Percentiles rank a stretch among this genome's conserved stretches.
Evolutionary conservation across 2,329 filamentous ascomycete species (phyloP).

Genomic region (Trichoderma hamatum): DNA sequence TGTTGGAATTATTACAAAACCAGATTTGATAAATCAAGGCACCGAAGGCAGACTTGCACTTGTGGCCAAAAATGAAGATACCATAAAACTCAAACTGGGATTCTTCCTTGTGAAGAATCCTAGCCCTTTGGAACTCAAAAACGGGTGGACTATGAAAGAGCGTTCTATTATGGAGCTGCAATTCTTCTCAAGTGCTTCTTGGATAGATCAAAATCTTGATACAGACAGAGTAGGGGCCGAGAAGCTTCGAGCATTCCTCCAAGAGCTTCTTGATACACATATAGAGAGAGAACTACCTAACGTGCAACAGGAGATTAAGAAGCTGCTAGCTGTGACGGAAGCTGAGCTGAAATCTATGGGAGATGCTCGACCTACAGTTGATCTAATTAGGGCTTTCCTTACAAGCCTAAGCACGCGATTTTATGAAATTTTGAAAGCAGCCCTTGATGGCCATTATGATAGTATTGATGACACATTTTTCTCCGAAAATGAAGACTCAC

Average conservation of each 20-base stretch:
- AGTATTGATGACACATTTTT: background rate
- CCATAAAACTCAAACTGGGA: background rate
- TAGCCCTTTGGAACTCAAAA: background rate
- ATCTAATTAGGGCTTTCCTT: background rate
- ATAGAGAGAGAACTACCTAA: slow-evolving; percentile 10
- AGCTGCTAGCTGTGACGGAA: background rate
- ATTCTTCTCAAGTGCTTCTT: background rate
- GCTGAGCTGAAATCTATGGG: background rate
- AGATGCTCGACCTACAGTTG: background rate
- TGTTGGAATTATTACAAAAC: slow-evolving; percentile 2
- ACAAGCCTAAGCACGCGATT: background rate
- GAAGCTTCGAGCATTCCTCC: background rate
- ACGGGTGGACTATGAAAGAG: background rate
- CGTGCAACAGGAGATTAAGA: background rate
- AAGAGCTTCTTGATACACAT: background rate
- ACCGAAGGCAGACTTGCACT: background rate
- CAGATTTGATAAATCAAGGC: slow-evolving; percentile 6
- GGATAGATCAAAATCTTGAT: background rate
- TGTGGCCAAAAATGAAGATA: background rate
- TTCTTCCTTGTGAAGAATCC: slow-evolving; percentile 1
- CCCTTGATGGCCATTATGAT: background rate
- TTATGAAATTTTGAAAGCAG: background rate
- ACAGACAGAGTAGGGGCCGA: background rate
- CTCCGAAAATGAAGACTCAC: background rate
- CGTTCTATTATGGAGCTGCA: background rate